These are phyloP conservation scores for Allium fistulosum DNA, from an alignment of 106 monocot genomes.

Conservation along the genomic window DNA sequence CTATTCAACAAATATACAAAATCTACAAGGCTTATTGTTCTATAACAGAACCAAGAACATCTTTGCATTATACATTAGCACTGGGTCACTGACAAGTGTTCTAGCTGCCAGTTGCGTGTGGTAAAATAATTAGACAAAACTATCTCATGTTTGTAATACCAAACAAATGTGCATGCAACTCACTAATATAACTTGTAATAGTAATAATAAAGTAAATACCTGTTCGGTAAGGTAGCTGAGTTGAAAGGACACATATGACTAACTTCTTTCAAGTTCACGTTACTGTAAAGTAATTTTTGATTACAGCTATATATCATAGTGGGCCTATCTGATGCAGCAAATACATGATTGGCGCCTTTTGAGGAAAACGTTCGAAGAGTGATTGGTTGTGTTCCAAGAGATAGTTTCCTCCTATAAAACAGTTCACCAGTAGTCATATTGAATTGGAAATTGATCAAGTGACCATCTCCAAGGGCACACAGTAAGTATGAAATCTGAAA, in stretches of 20 bases:
- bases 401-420: conserved; percentile 85
- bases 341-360: conserved; percentile 84
- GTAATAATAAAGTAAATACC: conserved; percentile 49
- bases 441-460: conserved; percentile 78
- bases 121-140: too few relatives aligned
- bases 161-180: too few relatives aligned
- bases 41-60: too few relatives aligned
- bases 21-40: too few relatives aligned
- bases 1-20: too few relatives aligned
- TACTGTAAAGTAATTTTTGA: conserved; percentile 95
- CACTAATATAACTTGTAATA: too few relatives aligned
- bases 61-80: too few relatives aligned
- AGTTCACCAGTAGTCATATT: conserved; percentile 54
- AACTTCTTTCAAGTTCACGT: conserved; percentile 98
- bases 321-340: conserved; percentile 97
- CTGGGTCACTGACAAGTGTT: too few relatives aligned
- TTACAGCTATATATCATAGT: conserved; percentile 98
- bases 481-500: conserved; percentile 76
- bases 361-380: conserved; percentile 91
- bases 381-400: conserved; percentile 92
- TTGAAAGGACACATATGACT: conserved; percentile 99
- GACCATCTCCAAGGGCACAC: conserved; percentile 99
- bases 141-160: too few relatives aligned
- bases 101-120: too few relatives aligned
- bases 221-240: conserved; percentile 95